Conservation (phyloP, 164 flowering plant species). For the Kalanchoe fedtschenkoi region DNA sequence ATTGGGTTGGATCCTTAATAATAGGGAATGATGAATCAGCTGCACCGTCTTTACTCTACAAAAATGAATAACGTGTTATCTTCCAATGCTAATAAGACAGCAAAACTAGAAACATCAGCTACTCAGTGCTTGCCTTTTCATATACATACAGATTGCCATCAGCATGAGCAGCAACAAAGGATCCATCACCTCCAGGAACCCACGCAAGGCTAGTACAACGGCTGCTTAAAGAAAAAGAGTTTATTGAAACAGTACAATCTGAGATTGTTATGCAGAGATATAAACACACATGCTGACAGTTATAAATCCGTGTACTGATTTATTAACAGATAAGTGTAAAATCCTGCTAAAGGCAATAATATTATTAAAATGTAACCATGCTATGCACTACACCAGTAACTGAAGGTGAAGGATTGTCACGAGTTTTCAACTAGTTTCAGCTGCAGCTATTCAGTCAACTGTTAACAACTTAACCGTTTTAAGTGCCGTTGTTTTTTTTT, state of each 20-base stretch:
- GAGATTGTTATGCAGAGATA: background rate
- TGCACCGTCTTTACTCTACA: conserved; percentile 80
- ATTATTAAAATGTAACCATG: no score
- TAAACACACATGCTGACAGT: background rate
- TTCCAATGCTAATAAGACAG: no score
- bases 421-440: no score
- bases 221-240: conserved; percentile 36
- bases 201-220: conserved; percentile 88
- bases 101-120: background rate
- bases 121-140: conserved; percentile 62
- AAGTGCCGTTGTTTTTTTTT: no score
- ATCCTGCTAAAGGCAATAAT: background rate
- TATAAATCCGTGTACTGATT: background rate
- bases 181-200: conserved; percentile 88
- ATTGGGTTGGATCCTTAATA: conserved; percentile 80
- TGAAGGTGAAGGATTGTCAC: no score
- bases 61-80: conserved; percentile 9
- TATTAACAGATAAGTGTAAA: background rate
- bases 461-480: no score
- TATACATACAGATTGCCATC: conserved; percentile 93
- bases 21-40: conserved; percentile 87
- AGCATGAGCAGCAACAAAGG: conserved; percentile 89
- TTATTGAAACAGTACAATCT: background rate
- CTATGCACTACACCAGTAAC: background rate
- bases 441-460: no score